A percentile compares a stretch with the other conserved stretches of the same genome.
Evolutionary conservation across 1,284 basidiomycete genomes (phyloP).

Genomic region (Boletus smithii): DNA sequence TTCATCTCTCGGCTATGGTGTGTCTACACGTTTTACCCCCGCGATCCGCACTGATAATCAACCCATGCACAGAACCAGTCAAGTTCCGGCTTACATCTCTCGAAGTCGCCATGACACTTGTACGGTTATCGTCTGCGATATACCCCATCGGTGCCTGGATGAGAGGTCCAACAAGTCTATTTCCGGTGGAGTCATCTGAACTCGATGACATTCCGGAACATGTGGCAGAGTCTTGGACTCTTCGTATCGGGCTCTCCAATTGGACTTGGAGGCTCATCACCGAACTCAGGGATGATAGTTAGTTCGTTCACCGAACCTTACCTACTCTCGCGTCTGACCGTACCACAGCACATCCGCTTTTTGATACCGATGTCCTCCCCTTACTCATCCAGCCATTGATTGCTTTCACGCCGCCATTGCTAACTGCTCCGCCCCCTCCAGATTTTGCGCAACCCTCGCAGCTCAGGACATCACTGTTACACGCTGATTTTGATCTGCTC

Average conservation of each 20-base stretch:
- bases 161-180: constrained; percentile 28
- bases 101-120: constrained; percentile 62
- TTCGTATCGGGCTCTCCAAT: constrained; percentile 60
- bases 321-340: constrained; percentile 11
- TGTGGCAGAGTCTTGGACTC: constrained; percentile 57
- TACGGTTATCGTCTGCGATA: constrained; percentile 64
- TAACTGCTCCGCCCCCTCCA: constrained; percentile 36
- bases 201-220: constrained; percentile 25
- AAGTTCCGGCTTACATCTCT: constrained; percentile 63
- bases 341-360: constrained; percentile 48
- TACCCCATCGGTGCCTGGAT: constrained; percentile 69
- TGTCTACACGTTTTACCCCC: constrained; percentile 19
- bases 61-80: constrained; percentile 55
- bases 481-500: constrained; percentile 67
- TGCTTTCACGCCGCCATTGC: constrained; percentile 54
- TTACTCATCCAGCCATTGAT: constrained; percentile 56
- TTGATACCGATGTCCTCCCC: constrained; percentile 60
- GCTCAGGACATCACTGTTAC: constrained; percentile 51
- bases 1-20: constrained; percentile 74
- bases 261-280: constrained; percentile 77
- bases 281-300: constrained; percentile 62
- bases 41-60: constrained; percentile 1
- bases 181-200: constrained; percentile 21
- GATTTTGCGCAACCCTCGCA: constrained; percentile 43
- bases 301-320: constrained; percentile 20